These are phyloP conservation scores for Apiotrichum laibachii DNA, from an alignment of 1,284 basidiomycete genomes.

Conservation along the genomic window DNA sequence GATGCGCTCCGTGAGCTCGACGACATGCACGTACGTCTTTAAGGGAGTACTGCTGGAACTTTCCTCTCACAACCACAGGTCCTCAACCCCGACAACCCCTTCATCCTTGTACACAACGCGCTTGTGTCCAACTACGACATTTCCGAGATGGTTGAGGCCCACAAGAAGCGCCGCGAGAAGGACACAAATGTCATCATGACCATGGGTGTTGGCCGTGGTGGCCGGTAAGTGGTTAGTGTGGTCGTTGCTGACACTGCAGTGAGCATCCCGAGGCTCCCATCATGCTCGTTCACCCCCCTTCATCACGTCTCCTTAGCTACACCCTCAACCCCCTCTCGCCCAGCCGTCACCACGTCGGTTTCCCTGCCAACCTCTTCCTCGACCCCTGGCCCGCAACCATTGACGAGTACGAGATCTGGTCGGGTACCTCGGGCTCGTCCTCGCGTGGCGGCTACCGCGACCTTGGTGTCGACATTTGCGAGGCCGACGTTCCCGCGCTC, in stretches of 20 bases:
- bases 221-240: slow-evolving; percentile 19
- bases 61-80: slow-evolving; percentile 57
- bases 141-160: slow-evolving; percentile 79
- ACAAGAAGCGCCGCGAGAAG: slow-evolving; percentile 79
- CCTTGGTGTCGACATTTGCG: slow-evolving; percentile 55
- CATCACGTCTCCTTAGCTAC: slow-evolving; percentile 46
- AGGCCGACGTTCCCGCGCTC: slow-evolving; percentile 70
- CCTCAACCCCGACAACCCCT: slow-evolving; percentile 74
- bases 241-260: slow-evolving; percentile 11
- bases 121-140: slow-evolving; percentile 91
- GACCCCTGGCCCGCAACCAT: slow-evolving; percentile 55
- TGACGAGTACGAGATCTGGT: slow-evolving; percentile 79
- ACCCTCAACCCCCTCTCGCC: slow-evolving; percentile 45
- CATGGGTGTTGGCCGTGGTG: slow-evolving; percentile 66
- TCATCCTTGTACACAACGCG: slow-evolving; percentile 90
- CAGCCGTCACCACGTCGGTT: slow-evolving; percentile 39
- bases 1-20: slow-evolving; percentile 97
- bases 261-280: slow-evolving; percentile 50
- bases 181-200: slow-evolving; percentile 97
- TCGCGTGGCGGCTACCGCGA: slow-evolving; percentile 44
- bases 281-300: slow-evolving; percentile 50
- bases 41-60: not conserved
- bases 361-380: slow-evolving; percentile 50
- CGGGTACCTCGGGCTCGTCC: slow-evolving; percentile 52
- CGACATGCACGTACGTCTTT: slow-evolving; percentile 58